Base-by-base conservation (phyloP, 495 filamentous ascomycete species). In the Bombardia bombarda region DNA sequence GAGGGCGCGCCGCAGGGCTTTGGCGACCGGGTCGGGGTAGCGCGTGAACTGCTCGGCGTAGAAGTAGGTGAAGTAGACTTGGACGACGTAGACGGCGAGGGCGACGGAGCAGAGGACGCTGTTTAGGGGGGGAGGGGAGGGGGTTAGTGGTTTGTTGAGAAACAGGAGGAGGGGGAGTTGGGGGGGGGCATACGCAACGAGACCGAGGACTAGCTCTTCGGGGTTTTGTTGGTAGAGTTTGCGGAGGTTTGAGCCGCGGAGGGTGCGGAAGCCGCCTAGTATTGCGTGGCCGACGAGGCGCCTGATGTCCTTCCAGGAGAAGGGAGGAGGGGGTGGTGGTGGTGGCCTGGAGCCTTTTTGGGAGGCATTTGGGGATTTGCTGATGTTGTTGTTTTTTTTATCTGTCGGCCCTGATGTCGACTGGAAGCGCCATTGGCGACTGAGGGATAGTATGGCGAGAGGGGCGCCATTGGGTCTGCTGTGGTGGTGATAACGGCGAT, bases 21-120 rank as follows among this genome's bases (percentile, higher is more conserved):
- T 78, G 7, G 87, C 84, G 22, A 97, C 82, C 9, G 82, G 74
- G 25, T 81, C 74, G 1, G 92, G 92, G 65, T 83, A 97, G 33
- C 82, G 78, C 22, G 69, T 72, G 52, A 72, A 70, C 48, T 69
- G 61, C 14, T 45, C 48, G 10, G 62, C 58, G 54, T 83, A 72
- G 63, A 86, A 90, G 46, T 83, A 80, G 43, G 62, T 79, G 24
- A 79, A 62, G 68, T 90, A 87, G 42, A 82, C 53, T 53, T 82
- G 83, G 46, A 73, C 70, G 17, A 65, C 51, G 54, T 80, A 85
- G 47, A 68, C 58, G 7, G 78, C 61, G 43, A 68, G 61, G 24
- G 62, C 72, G 38, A 82, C 36, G 14, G 85, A 65, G 17, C 68
- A 73, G 22, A 43, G 43, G 7, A 72, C 33, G 17, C 68, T 67